Evolutionary conservation across 768 basidiomycete genomes (phyloP).

Genomic region (Paxillus ammoniavirescens): DNA sequence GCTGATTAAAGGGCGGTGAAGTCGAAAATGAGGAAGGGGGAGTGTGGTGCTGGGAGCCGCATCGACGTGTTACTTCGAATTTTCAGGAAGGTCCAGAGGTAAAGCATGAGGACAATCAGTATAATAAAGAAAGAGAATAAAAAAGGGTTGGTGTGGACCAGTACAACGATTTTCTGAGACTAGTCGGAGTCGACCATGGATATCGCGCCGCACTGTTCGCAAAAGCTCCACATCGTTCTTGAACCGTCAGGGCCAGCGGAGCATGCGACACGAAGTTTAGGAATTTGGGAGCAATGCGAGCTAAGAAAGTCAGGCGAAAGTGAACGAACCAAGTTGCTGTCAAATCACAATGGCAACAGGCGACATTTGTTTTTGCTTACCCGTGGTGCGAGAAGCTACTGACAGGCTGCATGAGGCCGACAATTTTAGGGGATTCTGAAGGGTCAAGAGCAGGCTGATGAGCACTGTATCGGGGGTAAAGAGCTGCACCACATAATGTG

Average conservation of each 20-base stretch:
- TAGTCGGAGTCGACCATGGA: conserved; percentile 82
- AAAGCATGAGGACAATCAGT: conserved; percentile 29
- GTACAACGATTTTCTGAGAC: conserved; percentile 1
- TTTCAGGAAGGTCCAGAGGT: conserved; percentile 22
- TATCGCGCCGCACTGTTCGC: conserved; percentile 86
- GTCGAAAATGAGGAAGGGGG: conserved; percentile 9
- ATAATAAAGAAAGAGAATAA: conserved; percentile 32
- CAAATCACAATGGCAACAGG: conserved; percentile 6
- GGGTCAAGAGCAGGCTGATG: conserved; percentile 57
- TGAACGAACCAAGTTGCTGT: conserved; percentile 12
- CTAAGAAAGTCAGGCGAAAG: conserved; percentile 32
- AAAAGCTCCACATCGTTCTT: conserved; percentile 82
- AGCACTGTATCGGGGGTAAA: conserved; percentile 63
- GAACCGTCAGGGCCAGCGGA: conserved; percentile 66
- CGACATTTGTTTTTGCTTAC: conserved; percentile 41
- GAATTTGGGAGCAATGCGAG: conserved; percentile 72
- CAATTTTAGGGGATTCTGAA: conserved; percentile 44
- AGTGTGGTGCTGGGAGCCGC: conserved; percentile 18
- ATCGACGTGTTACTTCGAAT: conserved; percentile 22
- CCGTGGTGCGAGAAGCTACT: conserved; percentile 65
- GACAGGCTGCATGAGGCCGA: conserved; percentile 70
- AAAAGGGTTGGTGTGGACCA: conserved; percentile 10
- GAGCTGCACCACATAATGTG: conserved; percentile 17
- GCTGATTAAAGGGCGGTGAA: conserved; percentile 12
- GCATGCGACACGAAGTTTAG: conserved; percentile 79